Evolutionary conservation across 305 asterid genomes (phyloP).

Genomic region (Ajuga reptans): DNA sequence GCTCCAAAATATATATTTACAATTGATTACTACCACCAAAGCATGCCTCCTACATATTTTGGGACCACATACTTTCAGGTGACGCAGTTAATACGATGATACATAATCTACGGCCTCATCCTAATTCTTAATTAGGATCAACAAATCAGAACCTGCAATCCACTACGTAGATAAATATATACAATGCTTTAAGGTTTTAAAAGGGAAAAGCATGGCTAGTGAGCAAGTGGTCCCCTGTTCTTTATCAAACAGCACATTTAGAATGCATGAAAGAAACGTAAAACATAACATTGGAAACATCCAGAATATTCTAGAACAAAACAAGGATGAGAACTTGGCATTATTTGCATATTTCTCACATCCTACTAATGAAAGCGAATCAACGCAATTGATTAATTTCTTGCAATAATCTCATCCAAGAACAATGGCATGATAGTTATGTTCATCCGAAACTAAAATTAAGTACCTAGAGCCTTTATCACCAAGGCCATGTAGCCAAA

Average conservation of each 20-base stretch:
- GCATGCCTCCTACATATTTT: not conserved
- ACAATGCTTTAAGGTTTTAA: conserved; percentile 9
- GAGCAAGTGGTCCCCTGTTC: conserved; percentile 49
- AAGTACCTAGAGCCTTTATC: conserved; percentile 39
- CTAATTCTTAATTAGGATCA: conserved; percentile 1
- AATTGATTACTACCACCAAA: not conserved
- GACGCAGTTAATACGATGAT: not conserved
- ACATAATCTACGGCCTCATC: not conserved
- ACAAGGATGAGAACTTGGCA: not conserved
- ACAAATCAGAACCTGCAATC: not conserved
- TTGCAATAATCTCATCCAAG: not conserved
- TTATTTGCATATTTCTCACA: not conserved
- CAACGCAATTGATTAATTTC: not conserved
- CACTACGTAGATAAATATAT: not conserved
- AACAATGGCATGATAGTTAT: not conserved
- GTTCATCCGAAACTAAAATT: not conserved
- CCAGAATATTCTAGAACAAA: not conserved
- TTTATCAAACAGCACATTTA: conserved; percentile 6
- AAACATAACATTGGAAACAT: not conserved
- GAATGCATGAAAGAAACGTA: conserved; percentile 5
- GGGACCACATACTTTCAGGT: conserved; percentile 20
- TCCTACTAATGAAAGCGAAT: not conserved
- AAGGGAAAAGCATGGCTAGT: conserved; percentile 22
- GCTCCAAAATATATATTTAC: not conserved
- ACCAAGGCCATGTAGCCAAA: conserved; percentile 41